Evolutionary conservation across 441 rosid genomes (phyloP).

Genomic region (Euphorbia schlechtendalii): DNA sequence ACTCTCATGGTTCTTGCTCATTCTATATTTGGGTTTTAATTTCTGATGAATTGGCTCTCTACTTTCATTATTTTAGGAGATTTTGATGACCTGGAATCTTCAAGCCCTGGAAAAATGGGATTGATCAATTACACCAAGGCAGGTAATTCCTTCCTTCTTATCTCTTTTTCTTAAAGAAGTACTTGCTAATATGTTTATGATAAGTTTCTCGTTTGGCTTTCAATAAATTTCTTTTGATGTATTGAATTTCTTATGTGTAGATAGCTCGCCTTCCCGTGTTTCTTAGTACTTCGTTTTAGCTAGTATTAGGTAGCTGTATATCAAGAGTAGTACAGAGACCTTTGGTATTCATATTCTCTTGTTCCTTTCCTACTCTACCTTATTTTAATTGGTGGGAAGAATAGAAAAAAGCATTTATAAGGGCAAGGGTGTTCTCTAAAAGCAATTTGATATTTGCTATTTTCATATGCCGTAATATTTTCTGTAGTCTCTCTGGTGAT

Average conservation of each 20-base stretch:
- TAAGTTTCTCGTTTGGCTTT: background rate
- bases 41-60: background rate
- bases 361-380: background rate
- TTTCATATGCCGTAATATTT: background rate
- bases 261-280: background rate
- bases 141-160: constrained; percentile 43
- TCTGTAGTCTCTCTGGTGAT: background rate
- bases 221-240: background rate
- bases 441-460: background rate
- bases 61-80: constrained; percentile 29
- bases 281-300: background rate
- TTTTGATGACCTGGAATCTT: constrained; percentile 68
- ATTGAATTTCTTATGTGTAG: background rate
- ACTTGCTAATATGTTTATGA: background rate
- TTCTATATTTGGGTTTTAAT: background rate
- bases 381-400: background rate
- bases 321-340: background rate
- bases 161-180: background rate
- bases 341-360: background rate
- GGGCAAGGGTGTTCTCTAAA: background rate
- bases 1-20: background rate
- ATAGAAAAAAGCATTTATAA: background rate
- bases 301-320: background rate
- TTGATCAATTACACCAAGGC: constrained; percentile 73
- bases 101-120: constrained; percentile 43